Evolutionary conservation across 768 basidiomycete species (phyloP).

Genomic region (Termitomyces sp.): DNA sequence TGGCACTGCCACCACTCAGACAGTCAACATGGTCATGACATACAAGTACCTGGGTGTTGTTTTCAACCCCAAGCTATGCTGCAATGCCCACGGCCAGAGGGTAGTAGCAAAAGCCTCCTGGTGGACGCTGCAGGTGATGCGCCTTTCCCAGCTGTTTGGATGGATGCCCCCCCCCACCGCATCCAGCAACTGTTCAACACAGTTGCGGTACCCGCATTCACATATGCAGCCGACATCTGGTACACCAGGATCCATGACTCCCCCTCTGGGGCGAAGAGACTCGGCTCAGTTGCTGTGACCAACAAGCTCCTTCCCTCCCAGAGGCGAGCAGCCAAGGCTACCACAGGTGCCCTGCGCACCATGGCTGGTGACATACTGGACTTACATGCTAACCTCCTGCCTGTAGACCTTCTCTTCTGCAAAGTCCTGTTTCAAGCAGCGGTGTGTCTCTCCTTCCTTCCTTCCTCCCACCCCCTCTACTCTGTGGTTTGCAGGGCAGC

Average conservation of each 20-base stretch:
- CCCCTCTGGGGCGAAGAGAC: neutral
- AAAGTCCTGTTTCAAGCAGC: neutral
- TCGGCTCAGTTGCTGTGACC: neutral
- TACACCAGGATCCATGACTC: neutral
- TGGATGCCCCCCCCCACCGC: neutral
- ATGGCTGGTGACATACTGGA: constrained; percentile 2
- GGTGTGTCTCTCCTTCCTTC: neutral
- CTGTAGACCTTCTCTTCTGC: neutral
- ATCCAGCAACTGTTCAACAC: neutral
- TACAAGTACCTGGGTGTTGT: neutral
- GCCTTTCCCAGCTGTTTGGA: neutral
- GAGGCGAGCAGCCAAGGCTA: neutral
- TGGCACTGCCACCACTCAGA: neutral
- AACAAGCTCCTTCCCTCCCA: neutral
- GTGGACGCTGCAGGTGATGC: neutral
- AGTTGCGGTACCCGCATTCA: neutral
- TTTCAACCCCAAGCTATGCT: neutral
- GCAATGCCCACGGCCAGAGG: neutral
- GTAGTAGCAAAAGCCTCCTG: neutral
- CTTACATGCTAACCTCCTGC: constrained; percentile 7
- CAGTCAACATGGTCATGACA: neutral
- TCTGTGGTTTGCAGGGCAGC: neutral
- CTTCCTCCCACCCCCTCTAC: constrained; percentile 6
- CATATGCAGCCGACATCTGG: neutral
- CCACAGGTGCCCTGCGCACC: neutral